phyloP scores from a whole-genome alignment of 345 rosid species.

The Acer negundo region DNA sequence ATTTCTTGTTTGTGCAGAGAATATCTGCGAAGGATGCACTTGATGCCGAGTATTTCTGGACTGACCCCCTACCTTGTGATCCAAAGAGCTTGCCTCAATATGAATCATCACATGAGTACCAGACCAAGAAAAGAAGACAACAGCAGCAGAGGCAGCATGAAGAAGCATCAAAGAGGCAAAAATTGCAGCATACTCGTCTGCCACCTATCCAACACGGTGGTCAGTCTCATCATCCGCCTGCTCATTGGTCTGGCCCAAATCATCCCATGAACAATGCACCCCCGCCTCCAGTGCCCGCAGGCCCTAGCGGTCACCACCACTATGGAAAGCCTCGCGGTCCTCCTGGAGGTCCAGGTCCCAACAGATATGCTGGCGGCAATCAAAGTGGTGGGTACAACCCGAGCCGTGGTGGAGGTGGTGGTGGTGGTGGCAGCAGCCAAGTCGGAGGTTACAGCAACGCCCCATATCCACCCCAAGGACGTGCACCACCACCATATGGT shows the following conservation, averaged over 20 bases:
- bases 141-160: conserved; percentile 88
- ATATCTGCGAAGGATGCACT: conserved; percentile 94
- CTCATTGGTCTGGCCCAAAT: conserved; percentile 41
- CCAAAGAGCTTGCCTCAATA: conserved; percentile 91
- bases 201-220: conserved; percentile 87
- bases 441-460: conserved; percentile 66
- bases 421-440: conserved; percentile 19
- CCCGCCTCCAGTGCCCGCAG: conserved; percentile 75
- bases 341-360: conserved; percentile 58
- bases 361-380: conserved; percentile 57
- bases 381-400: conserved; percentile 55
- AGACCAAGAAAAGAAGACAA: conserved; percentile 89
- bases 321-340: conserved; percentile 81
- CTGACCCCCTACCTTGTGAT: conserved; percentile 92
- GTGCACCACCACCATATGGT: conserved; percentile 73
- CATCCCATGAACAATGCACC: conserved; percentile 53
- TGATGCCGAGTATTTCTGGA: conserved; percentile 98
- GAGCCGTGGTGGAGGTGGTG: conserved; percentile 11
- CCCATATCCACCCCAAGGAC: conserved; percentile 81
- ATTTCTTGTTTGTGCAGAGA: conserved; percentile 45
- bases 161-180: conserved; percentile 87
- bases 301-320: conserved; percentile 57
- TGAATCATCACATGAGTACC: conserved; percentile 94
- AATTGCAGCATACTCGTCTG: conserved; percentile 73
- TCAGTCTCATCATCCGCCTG: conserved; percentile 50